Evolutionary conservation across 768 basidiomycete species (phyloP), one percentile per base, ranked within the genome.

Genomic region (Boletus rex-veris): DNA sequence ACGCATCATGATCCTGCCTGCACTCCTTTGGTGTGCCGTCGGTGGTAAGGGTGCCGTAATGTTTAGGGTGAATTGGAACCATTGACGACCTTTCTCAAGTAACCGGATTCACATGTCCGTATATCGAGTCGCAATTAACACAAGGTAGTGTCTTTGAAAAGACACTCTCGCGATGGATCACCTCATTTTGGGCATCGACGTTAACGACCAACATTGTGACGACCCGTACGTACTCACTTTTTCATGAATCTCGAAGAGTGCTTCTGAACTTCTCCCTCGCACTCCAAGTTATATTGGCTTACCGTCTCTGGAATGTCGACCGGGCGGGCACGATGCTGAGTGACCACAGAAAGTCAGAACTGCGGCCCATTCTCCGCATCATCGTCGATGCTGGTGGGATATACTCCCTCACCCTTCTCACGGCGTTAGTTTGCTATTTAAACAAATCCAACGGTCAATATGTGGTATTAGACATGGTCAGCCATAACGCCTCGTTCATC

Each of bases 381-480:
- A 59, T 75, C 44, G 48, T 75, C 45, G 75, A 76, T 48, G 69
- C 73, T 10, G 75, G 74, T 19, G 58, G 61, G 11, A 61, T 76
- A 6, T 76, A 76, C 51, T 73, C 73, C 2, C 3, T 71, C 48
- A 69, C 73, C 3, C 68, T 75, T 48, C 49, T 70, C 31, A 58
- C 67, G 9, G 66, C 69, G 2, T 54, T 76, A 30, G 54, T 69
- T 4, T 66, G 66, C 31, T 74, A 70, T 48, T 50, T 59, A 5
- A 52, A 57, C 5, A 38, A 58, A 15, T 67, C 64, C n/a, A 70
- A 72, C 18, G 62, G 62, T 5, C 67, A 72, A 44, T 73, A 70
- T 35, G 62, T 76, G 30, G 45, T 75, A 1, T 57, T 77, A 19
- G 69, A 73, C 58, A 65, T 71, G 62, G 74, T 75, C 11, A 63